phyloP scores from a whole-genome alignment of 306 rosid genomes.

The Rosa persica region DNA sequence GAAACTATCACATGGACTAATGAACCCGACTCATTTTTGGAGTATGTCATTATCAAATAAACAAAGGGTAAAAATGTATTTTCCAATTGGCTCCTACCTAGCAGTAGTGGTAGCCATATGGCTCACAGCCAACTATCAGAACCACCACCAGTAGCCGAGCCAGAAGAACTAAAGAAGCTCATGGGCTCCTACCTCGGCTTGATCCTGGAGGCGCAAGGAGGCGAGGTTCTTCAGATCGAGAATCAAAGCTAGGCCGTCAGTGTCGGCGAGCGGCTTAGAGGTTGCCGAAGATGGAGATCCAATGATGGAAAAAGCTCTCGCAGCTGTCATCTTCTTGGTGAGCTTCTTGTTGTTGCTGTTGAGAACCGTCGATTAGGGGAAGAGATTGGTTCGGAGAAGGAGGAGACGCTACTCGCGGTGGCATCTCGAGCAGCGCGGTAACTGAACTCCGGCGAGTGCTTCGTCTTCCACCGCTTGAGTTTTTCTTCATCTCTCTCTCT shows the following conservation, averaged over 20 bases:
- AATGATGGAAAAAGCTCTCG: slow-evolving; percentile 26
- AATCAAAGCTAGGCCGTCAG: slow-evolving; percentile 47
- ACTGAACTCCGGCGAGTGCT: slow-evolving; percentile 36
- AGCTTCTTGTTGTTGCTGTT: slow-evolving; percentile 32
- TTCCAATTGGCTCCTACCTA: too few relatives aligned
- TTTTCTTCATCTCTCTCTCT: slow-evolving; percentile 50
- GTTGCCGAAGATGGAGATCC: slow-evolving; percentile 20
- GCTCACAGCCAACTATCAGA: too few relatives aligned
- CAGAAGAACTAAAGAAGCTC: too few relatives aligned
- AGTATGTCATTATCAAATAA: too few relatives aligned
- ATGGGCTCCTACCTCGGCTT: too few relatives aligned
- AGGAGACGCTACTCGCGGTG: slow-evolving; percentile 48
- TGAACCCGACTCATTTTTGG: too few relatives aligned
- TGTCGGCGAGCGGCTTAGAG: slow-evolving; percentile 10
- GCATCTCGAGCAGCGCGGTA: slow-evolving; percentile 57
- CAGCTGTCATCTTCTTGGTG: slow-evolving; percentile 13
- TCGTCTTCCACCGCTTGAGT: slow-evolving; percentile 33
- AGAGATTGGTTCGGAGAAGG: slow-evolving; percentile 49
- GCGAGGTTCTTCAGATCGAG: slow-evolving; percentile 67
- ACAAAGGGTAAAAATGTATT: too few relatives aligned
- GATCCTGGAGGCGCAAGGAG: slow-evolving; percentile 60
- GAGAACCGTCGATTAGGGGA: slow-evolving; percentile 52
- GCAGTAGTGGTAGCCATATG: too few relatives aligned
- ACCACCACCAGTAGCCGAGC: too few relatives aligned
- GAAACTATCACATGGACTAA: too few relatives aligned